Conservation (phyloP, 805 yeast species). For the Starmera dryadoides region DNA sequence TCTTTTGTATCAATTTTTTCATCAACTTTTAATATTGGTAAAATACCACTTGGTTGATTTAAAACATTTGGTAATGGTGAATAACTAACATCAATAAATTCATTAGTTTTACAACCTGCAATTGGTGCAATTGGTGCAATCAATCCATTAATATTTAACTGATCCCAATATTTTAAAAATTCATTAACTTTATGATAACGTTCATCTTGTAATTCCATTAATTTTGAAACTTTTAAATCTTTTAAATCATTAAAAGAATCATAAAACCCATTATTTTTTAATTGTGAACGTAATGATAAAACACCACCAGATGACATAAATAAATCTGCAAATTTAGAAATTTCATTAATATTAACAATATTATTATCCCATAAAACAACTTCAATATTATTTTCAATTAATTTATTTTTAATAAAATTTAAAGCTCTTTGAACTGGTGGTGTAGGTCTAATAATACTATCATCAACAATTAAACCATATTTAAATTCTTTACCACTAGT, state of each 20-base stretch:
- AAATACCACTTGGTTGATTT: slow-evolving; percentile 45
- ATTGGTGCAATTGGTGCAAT: slow-evolving; percentile 42
- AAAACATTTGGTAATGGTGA: slow-evolving; percentile 46
- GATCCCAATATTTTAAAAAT: slow-evolving; percentile 31
- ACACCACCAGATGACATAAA: slow-evolving; percentile 6
- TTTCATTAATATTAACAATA: not conserved
- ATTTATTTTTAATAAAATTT: slow-evolving; percentile 17
- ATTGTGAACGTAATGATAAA: not conserved
- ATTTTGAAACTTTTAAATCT: slow-evolving; percentile 28
- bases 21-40: slow-evolving; percentile 51
- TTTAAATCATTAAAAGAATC: slow-evolving; percentile 28
- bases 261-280: slow-evolving; percentile 12
- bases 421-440: slow-evolving; percentile 41
- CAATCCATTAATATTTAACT: slow-evolving; percentile 38
- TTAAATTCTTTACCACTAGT: slow-evolving; percentile 25
- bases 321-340: slow-evolving; percentile 1
- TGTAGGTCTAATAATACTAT: slow-evolving; percentile 35
- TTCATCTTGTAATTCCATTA: slow-evolving; percentile 34
- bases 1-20: slow-evolving; percentile 5
- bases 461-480: slow-evolving; percentile 32
- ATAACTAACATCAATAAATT: slow-evolving; percentile 35
- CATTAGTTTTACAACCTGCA: slow-evolving; percentile 30
- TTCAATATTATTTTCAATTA: slow-evolving; percentile 36
- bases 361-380: slow-evolving; percentile 33
- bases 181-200: slow-evolving; percentile 27